Percentiles rank a stretch among this genome's conserved stretches.
phyloP scores from a whole-genome alignment of 805 yeast genomes.

The Grigorovia jiainica region DNA sequence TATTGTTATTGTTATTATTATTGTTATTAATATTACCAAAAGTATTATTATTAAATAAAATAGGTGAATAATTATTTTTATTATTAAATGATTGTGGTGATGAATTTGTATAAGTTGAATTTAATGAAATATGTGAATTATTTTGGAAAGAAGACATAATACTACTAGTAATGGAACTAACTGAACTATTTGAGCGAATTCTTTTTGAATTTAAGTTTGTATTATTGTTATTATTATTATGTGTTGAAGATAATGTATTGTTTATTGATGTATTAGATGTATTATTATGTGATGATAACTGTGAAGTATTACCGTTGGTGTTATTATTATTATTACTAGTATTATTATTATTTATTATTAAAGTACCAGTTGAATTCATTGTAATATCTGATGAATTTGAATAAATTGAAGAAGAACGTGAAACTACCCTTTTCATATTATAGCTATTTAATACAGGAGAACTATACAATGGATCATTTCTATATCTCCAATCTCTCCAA shows the following conservation, averaged over 20 bases:
- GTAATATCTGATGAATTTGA: constrained; percentile 9
- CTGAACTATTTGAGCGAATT: constrained; percentile 15
- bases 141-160: constrained; percentile 25
- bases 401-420: constrained; percentile 18
- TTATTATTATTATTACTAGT: not conserved
- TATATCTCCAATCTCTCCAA: constrained; percentile 88
- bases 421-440: constrained; percentile 14
- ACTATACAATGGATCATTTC: constrained; percentile 59
- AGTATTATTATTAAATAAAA: not conserved
- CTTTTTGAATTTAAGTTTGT: not conserved
- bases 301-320: not conserved
- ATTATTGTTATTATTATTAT: not conserved
- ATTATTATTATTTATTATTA: constrained; percentile 3
- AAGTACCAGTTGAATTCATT: not conserved
- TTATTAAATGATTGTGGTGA: not conserved
- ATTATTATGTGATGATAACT: not conserved
- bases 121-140: constrained; percentile 13
- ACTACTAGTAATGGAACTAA: constrained; percentile 23
- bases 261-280: not conserved
- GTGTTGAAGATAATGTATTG: not conserved
- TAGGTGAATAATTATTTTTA: constrained; percentile 1
- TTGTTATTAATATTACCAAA: not conserved
- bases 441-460: constrained; percentile 28
- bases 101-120: constrained; percentile 4
- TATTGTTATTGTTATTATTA: not conserved